These are phyloP conservation scores for Mortierella sp. DNA, from an alignment of 371 early-diverging fungal genomes.

Conservation along the genomic window DNA sequence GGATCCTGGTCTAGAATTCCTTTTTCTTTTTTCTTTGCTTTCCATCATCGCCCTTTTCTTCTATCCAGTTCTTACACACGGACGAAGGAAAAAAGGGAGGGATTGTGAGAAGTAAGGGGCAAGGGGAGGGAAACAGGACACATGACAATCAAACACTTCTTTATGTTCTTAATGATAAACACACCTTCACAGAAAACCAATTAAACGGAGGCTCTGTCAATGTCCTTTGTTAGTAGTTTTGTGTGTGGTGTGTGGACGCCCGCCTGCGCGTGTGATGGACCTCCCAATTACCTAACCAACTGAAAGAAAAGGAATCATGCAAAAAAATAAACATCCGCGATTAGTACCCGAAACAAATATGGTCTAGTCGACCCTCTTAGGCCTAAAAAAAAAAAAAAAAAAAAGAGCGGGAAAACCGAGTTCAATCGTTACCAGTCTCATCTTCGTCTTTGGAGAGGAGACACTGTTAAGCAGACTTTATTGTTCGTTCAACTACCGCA, in stretches of 20 bases:
- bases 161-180: too few relatives aligned
- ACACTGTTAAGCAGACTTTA: background rate
- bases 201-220: too few relatives aligned
- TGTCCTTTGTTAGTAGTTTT: too few relatives aligned
- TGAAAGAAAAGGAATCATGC: background rate
- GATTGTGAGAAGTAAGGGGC: background rate
- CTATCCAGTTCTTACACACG: background rate
- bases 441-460: too few relatives aligned
- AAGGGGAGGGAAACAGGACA: background rate
- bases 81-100: background rate
- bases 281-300: background rate
- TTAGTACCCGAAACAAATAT: background rate
- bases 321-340: background rate
- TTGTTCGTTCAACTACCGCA: conserved; percentile 4
- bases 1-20: conserved; percentile 72
- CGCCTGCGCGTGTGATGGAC: background rate
- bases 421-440: too few relatives aligned
- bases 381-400: background rate
- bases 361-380: background rate
- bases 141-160: background rate
- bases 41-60: background rate
- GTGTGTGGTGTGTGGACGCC: background rate
- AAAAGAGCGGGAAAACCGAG: background rate
- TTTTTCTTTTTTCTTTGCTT: conserved; percentile 10
- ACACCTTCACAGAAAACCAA: too few relatives aligned